Evolutionary conservation across 305 asterid genomes (phyloP).

Genomic region (Petunia hybrid): DNA sequence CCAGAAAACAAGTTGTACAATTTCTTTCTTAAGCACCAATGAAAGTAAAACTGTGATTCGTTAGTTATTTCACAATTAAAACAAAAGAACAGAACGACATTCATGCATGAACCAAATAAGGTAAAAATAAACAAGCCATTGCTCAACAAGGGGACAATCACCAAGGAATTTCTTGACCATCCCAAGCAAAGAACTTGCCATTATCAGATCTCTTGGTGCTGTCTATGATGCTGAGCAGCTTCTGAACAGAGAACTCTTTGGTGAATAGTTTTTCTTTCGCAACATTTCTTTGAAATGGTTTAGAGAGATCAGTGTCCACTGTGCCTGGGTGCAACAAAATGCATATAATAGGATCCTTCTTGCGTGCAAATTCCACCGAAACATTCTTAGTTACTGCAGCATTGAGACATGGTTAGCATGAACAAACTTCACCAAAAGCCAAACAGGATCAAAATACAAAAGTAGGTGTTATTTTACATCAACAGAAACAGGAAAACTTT

Average conservation of each 20-base stretch:
- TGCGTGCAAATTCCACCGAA: constrained; percentile 76
- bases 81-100: not conserved
- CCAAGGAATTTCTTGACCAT: constrained; percentile 90
- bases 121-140: not conserved
- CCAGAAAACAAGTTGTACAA: not conserved
- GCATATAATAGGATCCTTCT: constrained; percentile 79
- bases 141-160: constrained; percentile 37
- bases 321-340: constrained; percentile 96
- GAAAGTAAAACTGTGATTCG: not conserved
- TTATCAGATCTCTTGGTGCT: constrained; percentile 67
- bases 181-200: constrained; percentile 95
- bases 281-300: constrained; percentile 84
- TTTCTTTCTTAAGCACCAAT: not conserved
- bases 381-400: constrained; percentile 75
- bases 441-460: not conserved
- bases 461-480: not conserved
- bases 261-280: constrained; percentile 81
- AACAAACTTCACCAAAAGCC: not conserved
- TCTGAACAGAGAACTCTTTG: constrained; percentile 79
- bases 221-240: constrained; percentile 67
- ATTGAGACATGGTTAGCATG: constrained; percentile 17
- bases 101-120: not conserved
- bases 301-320: constrained; percentile 94
- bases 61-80: constrained; percentile 7
- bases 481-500: not conserved